These are phyloP conservation scores for Tillandsia leiboldiana DNA, from an alignment of 176 grass and related monocot species.

Conservation along the genomic window DNA sequence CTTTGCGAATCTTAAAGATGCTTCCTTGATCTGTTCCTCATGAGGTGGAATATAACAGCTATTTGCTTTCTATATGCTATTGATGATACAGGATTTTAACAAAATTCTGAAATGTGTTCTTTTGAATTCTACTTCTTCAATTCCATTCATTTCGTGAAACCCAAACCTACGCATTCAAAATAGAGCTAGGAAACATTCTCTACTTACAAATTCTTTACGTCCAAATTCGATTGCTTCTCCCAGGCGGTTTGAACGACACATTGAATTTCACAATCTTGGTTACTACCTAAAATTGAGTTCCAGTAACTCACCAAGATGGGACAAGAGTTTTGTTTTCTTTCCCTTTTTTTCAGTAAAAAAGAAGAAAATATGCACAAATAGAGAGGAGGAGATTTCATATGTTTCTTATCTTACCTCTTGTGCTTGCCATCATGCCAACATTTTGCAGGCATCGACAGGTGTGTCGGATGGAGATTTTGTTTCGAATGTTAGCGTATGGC, in stretches of 20 bases:
- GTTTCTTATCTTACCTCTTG: not conserved
- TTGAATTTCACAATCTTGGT: too few relatives aligned
- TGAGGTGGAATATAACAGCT: not conserved
- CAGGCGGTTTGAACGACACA: too few relatives aligned
- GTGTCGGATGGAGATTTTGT: conserved; percentile 79
- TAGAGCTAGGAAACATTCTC: not conserved
- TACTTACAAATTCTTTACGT: not conserved
- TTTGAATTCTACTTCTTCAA: not conserved
- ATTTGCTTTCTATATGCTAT: not conserved
- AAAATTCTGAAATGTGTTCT: not conserved
- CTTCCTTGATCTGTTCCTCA: conserved; percentile 1
- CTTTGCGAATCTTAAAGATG: not conserved
- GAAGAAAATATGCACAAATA: not conserved
- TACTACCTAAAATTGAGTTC: too few relatives aligned
- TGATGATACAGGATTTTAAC: not conserved
- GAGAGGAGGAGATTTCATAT: not conserved
- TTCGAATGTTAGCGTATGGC: conserved; percentile 66
- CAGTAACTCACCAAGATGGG: too few relatives aligned
- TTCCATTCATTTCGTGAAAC: too few relatives aligned
- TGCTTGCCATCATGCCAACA: not conserved
- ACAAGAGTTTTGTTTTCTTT: too few relatives aligned
- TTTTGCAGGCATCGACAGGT: conserved; percentile 60
- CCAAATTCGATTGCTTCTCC: too few relatives aligned
- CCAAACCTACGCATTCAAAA: too few relatives aligned
- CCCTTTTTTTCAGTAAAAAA: too few relatives aligned